Evolutionary conservation across 2,329 filamentous ascomycete species (phyloP).

Genomic region (Claviceps quebecensis): DNA sequence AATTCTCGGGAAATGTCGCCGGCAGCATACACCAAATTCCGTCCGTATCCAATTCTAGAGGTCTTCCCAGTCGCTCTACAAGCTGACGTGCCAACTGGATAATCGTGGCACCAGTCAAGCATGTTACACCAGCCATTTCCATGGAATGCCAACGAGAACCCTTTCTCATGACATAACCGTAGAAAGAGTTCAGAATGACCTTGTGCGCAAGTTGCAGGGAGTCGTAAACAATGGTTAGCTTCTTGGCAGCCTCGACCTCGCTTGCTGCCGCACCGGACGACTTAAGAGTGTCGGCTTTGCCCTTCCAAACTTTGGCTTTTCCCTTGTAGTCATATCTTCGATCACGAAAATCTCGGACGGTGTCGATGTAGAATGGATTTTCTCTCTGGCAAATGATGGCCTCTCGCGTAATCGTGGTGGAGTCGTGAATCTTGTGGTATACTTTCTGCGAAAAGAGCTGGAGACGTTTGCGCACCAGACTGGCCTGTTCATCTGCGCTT

Average conservation of each 20-base stretch:
- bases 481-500: constrained; percentile 66
- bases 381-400: constrained; percentile 97
- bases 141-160: constrained; percentile 98
- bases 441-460: constrained; percentile 96
- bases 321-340: constrained; percentile 97
- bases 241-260: constrained; percentile 89
- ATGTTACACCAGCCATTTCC: constrained; percentile 98
- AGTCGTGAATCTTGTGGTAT: constrained; percentile 97
- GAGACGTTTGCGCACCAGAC: constrained; percentile 68
- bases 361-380: constrained; percentile 97
- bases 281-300: constrained; percentile 80
- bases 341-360: constrained; percentile 90
- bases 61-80: constrained; percentile 83
- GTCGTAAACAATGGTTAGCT: constrained; percentile 95
- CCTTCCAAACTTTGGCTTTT: constrained; percentile 96
- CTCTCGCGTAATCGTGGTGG: constrained; percentile 81
- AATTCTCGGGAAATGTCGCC: constrained; percentile 92
- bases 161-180: constrained; percentile 98
- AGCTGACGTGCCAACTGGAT: constrained; percentile 92
- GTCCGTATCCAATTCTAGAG: constrained; percentile 89
- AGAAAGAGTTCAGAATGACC: constrained; percentile 98
- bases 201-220: constrained; percentile 95
- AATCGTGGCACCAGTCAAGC: constrained; percentile 87
- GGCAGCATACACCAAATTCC: constrained; percentile 99
- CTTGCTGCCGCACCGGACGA: constrained; percentile 57